Evolutionary conservation across 2,329 filamentous ascomycete genomes (phyloP).

Genomic region (Ascochyta pisi): DNA sequence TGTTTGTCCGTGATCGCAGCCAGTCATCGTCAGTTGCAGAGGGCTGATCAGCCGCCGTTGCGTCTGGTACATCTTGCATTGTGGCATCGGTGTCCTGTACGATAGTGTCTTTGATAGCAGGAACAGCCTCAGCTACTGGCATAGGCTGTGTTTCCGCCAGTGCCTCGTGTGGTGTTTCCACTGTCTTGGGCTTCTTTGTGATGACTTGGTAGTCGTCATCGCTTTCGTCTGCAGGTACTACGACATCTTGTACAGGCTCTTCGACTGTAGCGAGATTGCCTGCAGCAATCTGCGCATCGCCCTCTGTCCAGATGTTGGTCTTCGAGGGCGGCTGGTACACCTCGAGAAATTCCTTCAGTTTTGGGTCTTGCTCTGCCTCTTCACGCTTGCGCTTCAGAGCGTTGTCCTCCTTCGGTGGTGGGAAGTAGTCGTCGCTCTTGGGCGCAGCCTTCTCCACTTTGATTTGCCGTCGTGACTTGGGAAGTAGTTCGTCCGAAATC

Average conservation of each 20-base stretch:
- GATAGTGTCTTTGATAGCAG: background rate
- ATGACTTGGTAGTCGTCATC: slow-evolving; percentile 78
- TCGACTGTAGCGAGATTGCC: slow-evolving; percentile 20
- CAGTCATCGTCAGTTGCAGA: slow-evolving; percentile 82
- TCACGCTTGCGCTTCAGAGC: slow-evolving; percentile 74
- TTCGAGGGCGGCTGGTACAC: slow-evolving; percentile 77
- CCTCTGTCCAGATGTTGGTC: slow-evolving; percentile 68
- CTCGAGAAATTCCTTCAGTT: slow-evolving; percentile 84
- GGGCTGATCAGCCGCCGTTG: slow-evolving; percentile 39
- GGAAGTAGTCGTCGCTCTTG: slow-evolving; percentile 34
- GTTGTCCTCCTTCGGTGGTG: slow-evolving; percentile 36
- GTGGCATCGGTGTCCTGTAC: slow-evolving; percentile 24
- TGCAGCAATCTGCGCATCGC: slow-evolving; percentile 47
- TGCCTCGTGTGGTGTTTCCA: slow-evolving; percentile 4
- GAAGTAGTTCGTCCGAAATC: slow-evolving; percentile 45
- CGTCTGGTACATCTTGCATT: slow-evolving; percentile 24
- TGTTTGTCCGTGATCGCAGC: slow-evolving; percentile 86
- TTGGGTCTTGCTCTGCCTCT: slow-evolving; percentile 68
- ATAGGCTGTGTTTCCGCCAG: slow-evolving; percentile 13
- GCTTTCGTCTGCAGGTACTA: slow-evolving; percentile 60
- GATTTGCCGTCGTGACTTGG: slow-evolving; percentile 43
- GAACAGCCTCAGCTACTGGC: background rate
- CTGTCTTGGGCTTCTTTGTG: slow-evolving; percentile 54
- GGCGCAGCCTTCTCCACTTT: slow-evolving; percentile 36
- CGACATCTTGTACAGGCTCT: slow-evolving; percentile 29